A percentile compares a stretch with the other conserved stretches of the same genome.
Conservation (phyloP, 2,329 filamentous ascomycete genomes). For the Apiospora malaysiana region DNA sequence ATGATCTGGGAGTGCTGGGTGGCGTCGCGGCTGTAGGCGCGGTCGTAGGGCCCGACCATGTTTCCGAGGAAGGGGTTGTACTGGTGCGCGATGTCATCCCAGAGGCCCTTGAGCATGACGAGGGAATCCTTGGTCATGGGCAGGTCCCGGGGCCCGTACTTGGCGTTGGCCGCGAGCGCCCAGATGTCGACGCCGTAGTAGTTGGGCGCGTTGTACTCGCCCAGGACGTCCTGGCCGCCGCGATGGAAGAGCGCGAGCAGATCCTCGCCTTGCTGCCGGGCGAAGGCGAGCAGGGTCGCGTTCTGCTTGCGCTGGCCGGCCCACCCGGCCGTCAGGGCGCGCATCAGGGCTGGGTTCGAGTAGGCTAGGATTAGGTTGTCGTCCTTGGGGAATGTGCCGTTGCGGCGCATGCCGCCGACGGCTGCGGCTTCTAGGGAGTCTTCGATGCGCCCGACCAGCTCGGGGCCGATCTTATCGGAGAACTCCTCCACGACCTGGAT, state of each 20-base stretch:
- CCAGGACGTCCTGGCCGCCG: slow-evolving; percentile 33
- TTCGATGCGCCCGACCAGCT: slow-evolving; percentile 43
- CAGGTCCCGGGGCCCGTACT: slow-evolving; percentile 41
- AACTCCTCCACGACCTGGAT: slow-evolving; percentile 45
- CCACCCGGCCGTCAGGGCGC: slow-evolving; percentile 47
- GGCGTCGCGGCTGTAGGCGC: slow-evolving; percentile 47
- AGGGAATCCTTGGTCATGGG: slow-evolving; percentile 39
- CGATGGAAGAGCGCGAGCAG: slow-evolving; percentile 38
- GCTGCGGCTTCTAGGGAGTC: slow-evolving; percentile 43
- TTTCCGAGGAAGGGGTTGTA: slow-evolving; percentile 45
- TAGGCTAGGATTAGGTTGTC: slow-evolving; percentile 48
- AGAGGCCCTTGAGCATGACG: slow-evolving; percentile 40
- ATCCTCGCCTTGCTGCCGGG: slow-evolving; percentile 40
- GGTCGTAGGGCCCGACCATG: slow-evolving; percentile 44
- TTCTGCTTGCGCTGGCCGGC: slow-evolving; percentile 47
- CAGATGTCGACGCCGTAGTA: slow-evolving; percentile 50
- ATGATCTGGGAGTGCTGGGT: slow-evolving; percentile 47
- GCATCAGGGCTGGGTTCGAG: slow-evolving; percentile 49
- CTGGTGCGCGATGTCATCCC: slow-evolving; percentile 43
- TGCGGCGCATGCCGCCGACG: slow-evolving; percentile 47
- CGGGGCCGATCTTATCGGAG: slow-evolving; percentile 36
- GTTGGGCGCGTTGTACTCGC: slow-evolving; percentile 48
- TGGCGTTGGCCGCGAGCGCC: slow-evolving; percentile 45
- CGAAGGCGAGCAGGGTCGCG: slow-evolving; percentile 43
- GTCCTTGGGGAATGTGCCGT: slow-evolving; percentile 43